Evolutionary conservation across 148 eudicot genomes (phyloP).

Genomic region (Rhododendron ovatum): DNA sequence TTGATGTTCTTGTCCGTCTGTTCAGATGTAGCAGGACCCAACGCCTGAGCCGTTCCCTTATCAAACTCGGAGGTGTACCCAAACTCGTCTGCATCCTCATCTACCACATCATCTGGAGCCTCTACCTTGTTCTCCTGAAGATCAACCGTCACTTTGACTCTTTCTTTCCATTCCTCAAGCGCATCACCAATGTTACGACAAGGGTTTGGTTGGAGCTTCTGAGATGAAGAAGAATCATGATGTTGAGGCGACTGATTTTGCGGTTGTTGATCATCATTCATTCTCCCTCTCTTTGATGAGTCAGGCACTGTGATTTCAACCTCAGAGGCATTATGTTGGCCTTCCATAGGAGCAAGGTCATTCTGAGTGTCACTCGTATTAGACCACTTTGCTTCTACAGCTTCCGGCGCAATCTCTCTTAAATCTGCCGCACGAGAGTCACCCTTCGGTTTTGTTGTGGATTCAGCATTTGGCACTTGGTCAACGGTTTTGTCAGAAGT

Average conservation of each 20-base stretch:
- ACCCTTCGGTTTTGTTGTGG: constrained; percentile 39
- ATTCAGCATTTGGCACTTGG: constrained; percentile 31
- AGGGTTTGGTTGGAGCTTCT: constrained; percentile 78
- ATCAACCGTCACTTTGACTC: constrained; percentile 77
- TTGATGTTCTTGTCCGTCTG: constrained; percentile 52
- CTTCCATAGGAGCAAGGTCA: constrained; percentile 55
- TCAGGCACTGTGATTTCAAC: constrained; percentile 51
- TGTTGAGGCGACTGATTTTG: constrained; percentile 44
- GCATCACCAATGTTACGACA: constrained; percentile 81
- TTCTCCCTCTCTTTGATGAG: constrained; percentile 47
- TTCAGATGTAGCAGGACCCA: constrained; percentile 83
- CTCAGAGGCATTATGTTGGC: constrained; percentile 42
- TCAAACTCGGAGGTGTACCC: constrained; percentile 73
- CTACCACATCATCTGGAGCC: constrained; percentile 43
- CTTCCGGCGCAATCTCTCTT: constrained; percentile 40
- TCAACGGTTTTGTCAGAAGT: constrained; percentile 25
- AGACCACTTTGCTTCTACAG: constrained; percentile 54
- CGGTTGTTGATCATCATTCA: constrained; percentile 41
- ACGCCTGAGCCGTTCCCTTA: constrained; percentile 79
- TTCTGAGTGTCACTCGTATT: constrained; percentile 38
- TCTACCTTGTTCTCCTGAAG: constrained; percentile 38
- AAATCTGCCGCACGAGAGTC: constrained; percentile 31
- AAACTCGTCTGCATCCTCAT: constrained; percentile 67
- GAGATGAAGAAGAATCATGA: constrained; percentile 39
- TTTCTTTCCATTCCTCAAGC: constrained; percentile 92